A percentile compares a stretch with the other conserved stretches of the same genome.
Evolutionary conservation across 345 rosid genomes (phyloP).

Genomic region (Microthlaspi erraticum): DNA sequence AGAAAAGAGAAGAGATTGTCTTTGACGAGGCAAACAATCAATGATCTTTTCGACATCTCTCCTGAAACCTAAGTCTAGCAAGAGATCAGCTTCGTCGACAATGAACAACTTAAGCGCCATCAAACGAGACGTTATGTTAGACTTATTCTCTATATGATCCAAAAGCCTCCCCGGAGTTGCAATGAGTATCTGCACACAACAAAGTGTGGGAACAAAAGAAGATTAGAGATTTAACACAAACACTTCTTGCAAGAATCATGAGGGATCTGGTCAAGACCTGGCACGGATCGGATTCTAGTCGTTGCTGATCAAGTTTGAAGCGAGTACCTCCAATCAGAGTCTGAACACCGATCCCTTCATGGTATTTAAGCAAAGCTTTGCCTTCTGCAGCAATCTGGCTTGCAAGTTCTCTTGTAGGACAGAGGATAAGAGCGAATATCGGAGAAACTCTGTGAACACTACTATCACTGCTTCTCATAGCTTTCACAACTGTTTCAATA

Average conservation of each 20-base stretch:
- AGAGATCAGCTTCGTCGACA: constrained; percentile 95
- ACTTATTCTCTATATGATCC: constrained; percentile 93
- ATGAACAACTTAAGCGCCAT: constrained; percentile 91
- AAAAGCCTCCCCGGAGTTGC: constrained; percentile 96
- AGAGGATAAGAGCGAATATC: constrained; percentile 70
- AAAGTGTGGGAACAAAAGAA: constrained; percentile 17
- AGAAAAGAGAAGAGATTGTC: constrained; percentile 88
- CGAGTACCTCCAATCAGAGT: constrained; percentile 93
- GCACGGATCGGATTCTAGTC: constrained; percentile 79
- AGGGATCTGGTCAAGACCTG: constrained; percentile 60
- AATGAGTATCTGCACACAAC: constrained; percentile 70
- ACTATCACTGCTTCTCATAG: constrained; percentile 45
- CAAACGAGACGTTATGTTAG: constrained; percentile 75
- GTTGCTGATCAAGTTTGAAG: constrained; percentile 90
- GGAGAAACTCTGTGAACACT: constrained; percentile 54
- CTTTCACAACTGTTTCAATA: constrained; percentile 94
- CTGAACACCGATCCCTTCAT: constrained; percentile 80
- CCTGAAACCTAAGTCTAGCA: constrained; percentile 92
- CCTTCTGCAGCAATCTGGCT: constrained; percentile 98
- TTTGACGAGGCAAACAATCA: constrained; percentile 82
- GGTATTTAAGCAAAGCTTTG: constrained; percentile 79
- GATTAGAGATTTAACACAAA: neutral
- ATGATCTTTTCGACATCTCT: constrained; percentile 91
- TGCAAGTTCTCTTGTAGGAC: constrained; percentile 95
- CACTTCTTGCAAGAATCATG: constrained; percentile 11